Conservation (phyloP, 2,329 filamentous ascomycete species). For the Sporothrix protearum region DNA sequence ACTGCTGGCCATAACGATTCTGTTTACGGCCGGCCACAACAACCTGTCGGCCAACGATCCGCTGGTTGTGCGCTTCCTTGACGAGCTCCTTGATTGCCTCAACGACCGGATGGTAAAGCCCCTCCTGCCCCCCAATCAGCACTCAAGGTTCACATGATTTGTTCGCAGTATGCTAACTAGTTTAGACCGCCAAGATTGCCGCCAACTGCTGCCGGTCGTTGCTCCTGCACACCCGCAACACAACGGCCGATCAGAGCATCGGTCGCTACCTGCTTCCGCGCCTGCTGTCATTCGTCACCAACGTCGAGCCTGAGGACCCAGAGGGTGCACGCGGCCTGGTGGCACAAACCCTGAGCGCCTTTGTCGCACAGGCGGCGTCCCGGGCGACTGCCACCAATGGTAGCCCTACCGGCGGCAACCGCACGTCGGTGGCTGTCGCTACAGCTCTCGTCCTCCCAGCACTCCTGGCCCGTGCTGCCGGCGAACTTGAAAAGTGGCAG, state of each 20-base stretch:
- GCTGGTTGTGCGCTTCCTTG: conserved; percentile 68
- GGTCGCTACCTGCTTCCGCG: conserved; percentile 70
- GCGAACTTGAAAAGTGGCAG: conserved; percentile 42
- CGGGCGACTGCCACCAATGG: not conserved
- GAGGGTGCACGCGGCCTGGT: conserved; percentile 70
- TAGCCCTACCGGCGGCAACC: conserved; percentile 35
- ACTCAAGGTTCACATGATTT: too few relatives aligned
- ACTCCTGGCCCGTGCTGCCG: conserved; percentile 67
- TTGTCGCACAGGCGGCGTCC: conserved; percentile 47
- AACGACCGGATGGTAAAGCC: conserved; percentile 68
- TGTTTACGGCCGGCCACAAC: conserved; percentile 78
- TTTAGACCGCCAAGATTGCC: conserved; percentile 77
- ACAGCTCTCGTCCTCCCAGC: conserved; percentile 75
- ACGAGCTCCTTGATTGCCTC: conserved; percentile 82
- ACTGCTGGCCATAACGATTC: conserved; percentile 79
- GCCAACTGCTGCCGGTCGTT: conserved; percentile 86
- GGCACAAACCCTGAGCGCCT: conserved; percentile 71
- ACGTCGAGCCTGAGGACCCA: conserved; percentile 70
- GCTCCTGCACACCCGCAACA: conserved; percentile 61
- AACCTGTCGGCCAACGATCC: conserved; percentile 71
- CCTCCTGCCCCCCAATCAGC: too few relatives aligned
- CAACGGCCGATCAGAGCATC: conserved; percentile 67
- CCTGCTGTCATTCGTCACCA: conserved; percentile 70
- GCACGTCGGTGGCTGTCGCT: conserved; percentile 53
- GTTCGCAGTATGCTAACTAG: not conserved